Base-by-base conservation (phyloP, 2,329 filamentous ascomycete species). In the Epichloe gansuensis region DNA sequence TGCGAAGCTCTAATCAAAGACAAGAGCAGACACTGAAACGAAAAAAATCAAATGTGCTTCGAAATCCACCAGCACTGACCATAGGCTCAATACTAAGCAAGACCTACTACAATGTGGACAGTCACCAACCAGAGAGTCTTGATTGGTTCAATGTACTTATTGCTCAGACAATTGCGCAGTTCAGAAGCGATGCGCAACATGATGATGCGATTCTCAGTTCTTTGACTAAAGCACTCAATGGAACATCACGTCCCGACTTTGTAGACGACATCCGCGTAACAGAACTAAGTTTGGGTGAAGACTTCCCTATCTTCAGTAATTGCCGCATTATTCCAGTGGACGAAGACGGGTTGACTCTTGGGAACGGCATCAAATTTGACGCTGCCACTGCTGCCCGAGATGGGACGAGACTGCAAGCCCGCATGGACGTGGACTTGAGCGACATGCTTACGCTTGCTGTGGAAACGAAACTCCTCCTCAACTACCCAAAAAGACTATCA, bases 131-230 rank as follows among this genome's bases (percentile, higher is more conserved):
- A 1, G 93, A 98, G 68, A 94, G 87, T 53, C 71, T 98, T 55
- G 93, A 98, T 68, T 98, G 93, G 93, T 97, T 98, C 76, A 98
- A 98, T 65, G 93, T 98, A 27, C 75, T 98, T 51, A 84, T 97
- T 49, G 93, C 90, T 2, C 93, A 98, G 70, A 95, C 93, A 0
- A 94, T 98, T 58, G 91, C 93, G 0, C 93, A 98, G 67, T 87
- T 97, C 61, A 79, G 93, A 54, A 88, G 86, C 59, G 94, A 97
- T 62, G 93, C 93, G 2, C 87, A 94, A 60, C 83, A 93, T 57
- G 86, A 97, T 59, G 89, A 93, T 63, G 88, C 88, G 3, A 94
- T 98, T 41, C 77, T 98, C 34, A 84, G 79, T 31, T 93, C 87
- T 5, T 72, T 98, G 40, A 94, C 84, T 1, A 87, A 87, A 51